A percentile compares a stretch with the other conserved stretches of the same genome.
These are phyloP conservation scores for Candida koratica DNA, from an alignment of 805 yeast genomes.

Conservation along the genomic window DNA sequence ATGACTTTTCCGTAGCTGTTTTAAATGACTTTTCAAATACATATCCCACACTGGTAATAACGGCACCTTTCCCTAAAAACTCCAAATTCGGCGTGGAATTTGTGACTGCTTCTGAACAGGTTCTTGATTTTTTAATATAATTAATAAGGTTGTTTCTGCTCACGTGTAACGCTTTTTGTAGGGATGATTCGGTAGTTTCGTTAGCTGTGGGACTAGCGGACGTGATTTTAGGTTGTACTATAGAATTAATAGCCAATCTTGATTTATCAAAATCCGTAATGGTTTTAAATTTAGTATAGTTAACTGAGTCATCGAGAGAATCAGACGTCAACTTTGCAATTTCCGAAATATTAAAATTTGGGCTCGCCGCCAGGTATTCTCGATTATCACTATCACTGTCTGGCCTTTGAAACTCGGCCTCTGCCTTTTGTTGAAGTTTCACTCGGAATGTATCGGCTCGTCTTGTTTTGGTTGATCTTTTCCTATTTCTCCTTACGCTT, in stretches of 20 bases:
- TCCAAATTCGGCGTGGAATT: conserved; percentile 45
- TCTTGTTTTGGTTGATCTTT: conserved; percentile 46
- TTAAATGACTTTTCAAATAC: conserved; percentile 62
- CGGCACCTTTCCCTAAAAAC: conserved; percentile 54
- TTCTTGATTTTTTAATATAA: conserved; percentile 57
- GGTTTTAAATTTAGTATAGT: conserved; percentile 28
- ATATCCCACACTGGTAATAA: conserved; percentile 53
- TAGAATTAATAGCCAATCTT: conserved; percentile 44
- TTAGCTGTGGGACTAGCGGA: neutral
- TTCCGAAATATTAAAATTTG: conserved; percentile 23
- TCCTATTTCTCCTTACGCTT: conserved; percentile 84
- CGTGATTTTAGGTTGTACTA: conserved; percentile 38
- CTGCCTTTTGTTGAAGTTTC: conserved; percentile 5
- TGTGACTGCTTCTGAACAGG: conserved; percentile 49
- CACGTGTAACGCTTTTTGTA: neutral
- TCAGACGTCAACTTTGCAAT: conserved; percentile 33
- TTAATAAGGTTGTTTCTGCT: conserved; percentile 12
- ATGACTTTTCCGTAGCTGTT: conserved; percentile 50
- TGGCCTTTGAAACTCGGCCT: conserved; percentile 9
- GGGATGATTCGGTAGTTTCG: neutral
- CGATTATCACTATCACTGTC: conserved; percentile 1
- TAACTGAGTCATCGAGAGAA: conserved; percentile 30
- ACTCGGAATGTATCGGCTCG: conserved; percentile 8
- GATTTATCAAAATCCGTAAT: conserved; percentile 37
- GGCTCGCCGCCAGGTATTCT: neutral